Conservation (phyloP, 805 yeast genomes). For the Dipodascus geniculatus region DNA sequence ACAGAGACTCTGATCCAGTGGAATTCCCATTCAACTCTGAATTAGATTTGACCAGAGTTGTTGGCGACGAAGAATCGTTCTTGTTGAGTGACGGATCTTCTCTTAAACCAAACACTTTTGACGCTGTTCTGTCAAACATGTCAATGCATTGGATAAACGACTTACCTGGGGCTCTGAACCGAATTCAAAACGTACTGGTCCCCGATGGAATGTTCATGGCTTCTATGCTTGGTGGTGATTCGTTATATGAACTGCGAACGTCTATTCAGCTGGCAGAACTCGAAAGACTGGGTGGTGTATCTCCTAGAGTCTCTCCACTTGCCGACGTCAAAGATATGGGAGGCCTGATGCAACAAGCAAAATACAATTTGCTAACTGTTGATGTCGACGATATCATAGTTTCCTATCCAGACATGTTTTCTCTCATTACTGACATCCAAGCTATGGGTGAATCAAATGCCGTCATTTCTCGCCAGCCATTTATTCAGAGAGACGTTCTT, state of each 20-base stretch:
- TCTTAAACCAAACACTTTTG: conserved; percentile 36
- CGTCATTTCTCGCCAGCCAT: conserved; percentile 28
- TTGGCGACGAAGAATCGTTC: conserved; percentile 53
- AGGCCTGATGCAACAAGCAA: conserved; percentile 56
- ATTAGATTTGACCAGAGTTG: conserved; percentile 38
- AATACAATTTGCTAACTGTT: conserved; percentile 68
- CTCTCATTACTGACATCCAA: conserved; percentile 60
- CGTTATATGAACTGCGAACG: conserved; percentile 72
- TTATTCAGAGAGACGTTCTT: conserved; percentile 49
- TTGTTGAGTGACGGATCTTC: conserved; percentile 23
- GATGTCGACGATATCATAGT: conserved; percentile 78
- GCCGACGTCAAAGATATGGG: conserved; percentile 73
- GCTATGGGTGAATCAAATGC: conserved; percentile 82
- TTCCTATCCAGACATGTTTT: conserved; percentile 59
- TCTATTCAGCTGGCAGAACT: conserved; percentile 71
- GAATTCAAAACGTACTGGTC: conserved; percentile 45
- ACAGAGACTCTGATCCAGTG: conserved; percentile 36
- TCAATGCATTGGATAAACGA: conserved; percentile 81
- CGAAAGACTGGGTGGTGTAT: conserved; percentile 67
- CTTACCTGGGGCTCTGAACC: conserved; percentile 50
- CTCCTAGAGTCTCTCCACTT: conserved; percentile 73
- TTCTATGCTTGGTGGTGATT: conserved; percentile 73
- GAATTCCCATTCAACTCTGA: conserved; percentile 29
- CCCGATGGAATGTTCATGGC: conserved; percentile 81
- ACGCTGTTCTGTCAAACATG: conserved; percentile 62